Base-by-base conservation (phyloP, 352 stramenopile species). In the Pythium pyrilobum region DNA sequence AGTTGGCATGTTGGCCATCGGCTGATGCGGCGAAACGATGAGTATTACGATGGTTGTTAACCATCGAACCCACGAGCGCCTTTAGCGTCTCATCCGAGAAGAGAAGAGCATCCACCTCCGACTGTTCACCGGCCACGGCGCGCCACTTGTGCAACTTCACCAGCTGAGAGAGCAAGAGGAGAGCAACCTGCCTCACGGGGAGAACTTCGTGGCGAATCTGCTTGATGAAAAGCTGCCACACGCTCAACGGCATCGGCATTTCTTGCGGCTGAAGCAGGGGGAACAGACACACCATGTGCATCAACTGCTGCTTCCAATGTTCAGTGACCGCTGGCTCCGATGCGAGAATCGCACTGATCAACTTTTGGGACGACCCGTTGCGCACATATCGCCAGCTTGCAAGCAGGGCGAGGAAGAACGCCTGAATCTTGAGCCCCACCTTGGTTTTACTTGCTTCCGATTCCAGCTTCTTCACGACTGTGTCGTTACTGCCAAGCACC, bases 261-360 rank as follows among this genome's bases (percentile, higher is more conserved):
- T 70, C 65, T 3, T 81, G 60, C 4, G 48, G 46, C 38, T 89
- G 74, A 28, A 92, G 59, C 32, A 83, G 67, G 16, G 79, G 81
- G 53, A 81, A 87, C 15, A 92, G 51, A 33, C 64, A 68, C 18
- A 85, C 81, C 23, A 92, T 57, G 39, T 89, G 74, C 72, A 92
- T 77, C 21, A 92, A 40, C 21, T 90, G 81, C 23, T 86, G 72
- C 59, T 88, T 87, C 81, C 81, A 92, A 51, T 92, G 81, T 25
- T 79, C 74, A 5, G 59, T 58, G 4, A 57, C 16, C 4, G 54
- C 21, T 18, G 73, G 73, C 36, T 92, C 73, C 0, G 66, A 58
- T 10, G 52, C 41, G 6, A 88, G 9, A 9, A 89, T 20, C 16
- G 60, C 43, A 20, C 64, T 41, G 39, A 88, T 27, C 25, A 82